Percentiles rank a stretch among this genome's conserved stretches.
These are phyloP conservation scores for Dothidotthia symphoricarpi DNA, from an alignment of 2,329 filamentous ascomycete species.

Conservation along the genomic window DNA sequence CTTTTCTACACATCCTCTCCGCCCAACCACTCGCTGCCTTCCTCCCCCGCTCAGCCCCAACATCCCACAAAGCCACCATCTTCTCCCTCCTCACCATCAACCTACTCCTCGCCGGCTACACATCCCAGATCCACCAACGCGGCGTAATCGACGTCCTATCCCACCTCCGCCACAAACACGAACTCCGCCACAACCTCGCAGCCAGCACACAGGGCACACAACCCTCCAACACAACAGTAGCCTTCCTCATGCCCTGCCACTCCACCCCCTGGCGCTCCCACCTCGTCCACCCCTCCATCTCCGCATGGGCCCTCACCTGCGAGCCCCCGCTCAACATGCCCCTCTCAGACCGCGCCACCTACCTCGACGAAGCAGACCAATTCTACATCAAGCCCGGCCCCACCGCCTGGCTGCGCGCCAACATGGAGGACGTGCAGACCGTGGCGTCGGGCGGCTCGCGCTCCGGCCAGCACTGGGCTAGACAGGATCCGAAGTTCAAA, in stretches of 20 bases:
- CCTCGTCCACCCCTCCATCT: constrained; percentile 70
- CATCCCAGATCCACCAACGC: constrained; percentile 70
- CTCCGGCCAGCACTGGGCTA: constrained; percentile 24
- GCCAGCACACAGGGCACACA: constrained; percentile 45
- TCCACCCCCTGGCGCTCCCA: constrained; percentile 93
- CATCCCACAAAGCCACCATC: constrained; percentile 53
- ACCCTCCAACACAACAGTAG: constrained; percentile 51
- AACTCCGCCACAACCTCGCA: constrained; percentile 40
- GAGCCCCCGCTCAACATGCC: constrained; percentile 77
- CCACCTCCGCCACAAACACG: constrained; percentile 73
- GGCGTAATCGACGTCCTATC: constrained; percentile 72
- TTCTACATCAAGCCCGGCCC: constrained; percentile 70
- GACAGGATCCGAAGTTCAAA: constrained; percentile 23
- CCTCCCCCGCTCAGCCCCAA: constrained; percentile 49
- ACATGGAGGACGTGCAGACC: constrained; percentile 42
- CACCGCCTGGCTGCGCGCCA: constrained; percentile 39
- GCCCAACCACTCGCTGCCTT: constrained; percentile 66
- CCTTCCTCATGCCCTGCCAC: constrained; percentile 94
- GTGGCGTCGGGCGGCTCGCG: constrained; percentile 18
- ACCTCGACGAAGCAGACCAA: constrained; percentile 85
- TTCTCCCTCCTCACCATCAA: constrained; percentile 62
- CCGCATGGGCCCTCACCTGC: constrained; percentile 83
- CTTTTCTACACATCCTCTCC: constrained; percentile 77
- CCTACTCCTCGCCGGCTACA: constrained; percentile 68
- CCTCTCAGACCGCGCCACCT: constrained; percentile 61